Evolutionary conservation across 139 green algal genomes (phyloP).

Genomic region (Chlamydomonas incerta): DNA sequence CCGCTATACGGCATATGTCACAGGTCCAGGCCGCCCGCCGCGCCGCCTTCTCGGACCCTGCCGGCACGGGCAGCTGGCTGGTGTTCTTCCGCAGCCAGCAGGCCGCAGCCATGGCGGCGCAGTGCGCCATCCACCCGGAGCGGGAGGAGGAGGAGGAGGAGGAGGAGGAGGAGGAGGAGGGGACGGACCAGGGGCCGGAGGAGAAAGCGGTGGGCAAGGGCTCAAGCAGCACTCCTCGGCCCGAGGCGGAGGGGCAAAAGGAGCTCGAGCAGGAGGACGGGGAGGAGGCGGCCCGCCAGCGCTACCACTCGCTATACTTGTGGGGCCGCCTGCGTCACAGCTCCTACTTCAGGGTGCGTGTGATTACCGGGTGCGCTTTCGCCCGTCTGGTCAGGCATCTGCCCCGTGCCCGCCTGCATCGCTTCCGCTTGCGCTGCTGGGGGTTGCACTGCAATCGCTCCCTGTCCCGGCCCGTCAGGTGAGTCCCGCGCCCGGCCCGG

Average conservation of each 20-base stretch:
- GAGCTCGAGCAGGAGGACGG: neutral
- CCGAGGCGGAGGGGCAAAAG: no score
- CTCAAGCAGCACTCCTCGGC: no score
- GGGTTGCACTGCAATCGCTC: neutral
- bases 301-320: no score
- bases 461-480: neutral
- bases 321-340: no score
- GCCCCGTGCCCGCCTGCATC: no score
- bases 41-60: neutral
- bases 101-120: slow-evolving; percentile 46
- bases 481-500: slow-evolving; percentile 66
- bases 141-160: neutral
- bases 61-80: slow-evolving; percentile 16
- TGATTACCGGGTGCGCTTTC: no score
- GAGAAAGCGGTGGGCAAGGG: no score
- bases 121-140: slow-evolving; percentile 29
- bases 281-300: no score
- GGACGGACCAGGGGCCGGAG: no score
- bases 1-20: no score
- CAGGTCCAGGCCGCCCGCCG: neutral
- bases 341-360: neutral
- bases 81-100: slow-evolving; percentile 68
- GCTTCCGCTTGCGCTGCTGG: no score
- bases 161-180: neutral
- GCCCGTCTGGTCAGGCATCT: no score